Evolutionary conservation across 1,139 yeast species (phyloP), one percentile per base, ranked within the genome.

Genomic region (Suhomyces bolitotheri): DNA sequence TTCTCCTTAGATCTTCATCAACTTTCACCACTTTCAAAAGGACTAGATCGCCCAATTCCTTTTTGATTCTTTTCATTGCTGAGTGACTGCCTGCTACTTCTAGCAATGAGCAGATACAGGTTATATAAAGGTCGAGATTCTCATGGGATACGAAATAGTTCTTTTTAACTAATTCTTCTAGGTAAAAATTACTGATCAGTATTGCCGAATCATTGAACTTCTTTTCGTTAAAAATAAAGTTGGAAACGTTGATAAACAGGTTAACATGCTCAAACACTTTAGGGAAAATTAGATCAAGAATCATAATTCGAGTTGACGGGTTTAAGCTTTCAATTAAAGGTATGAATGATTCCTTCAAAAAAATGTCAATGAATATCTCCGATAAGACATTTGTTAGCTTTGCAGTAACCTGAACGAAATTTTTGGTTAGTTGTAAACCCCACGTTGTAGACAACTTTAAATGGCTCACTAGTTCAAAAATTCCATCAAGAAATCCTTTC

Each of bases 401-500:
- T 1, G 55, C 50, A 31, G 52, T 58, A 10, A 64, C 54, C 2
- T 38, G 31, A 19, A 42, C 36, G 39, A 67, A 59, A 24, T 50
- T 51, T 5, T 36, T 30, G 4, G 34, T 33, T 4, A 56, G 38
- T 4, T 55, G 58, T 2, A 39, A 20, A 6, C 37, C 33, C 67
- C 70, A 63, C 8, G 49, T 48, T 5, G 56, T 33, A 3, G 63
- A 50, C 12, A 66, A 40, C 25, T 55, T 54, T 9, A 70, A 45
- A 33, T 66, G 62, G 0, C 69, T 72, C 17, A 68, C 43, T 14
- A 69, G 45, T 38, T 68, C 74, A 45, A 66, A 61, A 0, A 60
- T 46, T 1, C 75, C 71, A 38, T 70, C 74, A 3, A 69, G 41
- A 60, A 70, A 70, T 6, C 57, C 64, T 32, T 57, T 60, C 7